Base-by-base conservation (phyloP, 1,139 yeast species). In the Debaryomyces sp. region DNA sequence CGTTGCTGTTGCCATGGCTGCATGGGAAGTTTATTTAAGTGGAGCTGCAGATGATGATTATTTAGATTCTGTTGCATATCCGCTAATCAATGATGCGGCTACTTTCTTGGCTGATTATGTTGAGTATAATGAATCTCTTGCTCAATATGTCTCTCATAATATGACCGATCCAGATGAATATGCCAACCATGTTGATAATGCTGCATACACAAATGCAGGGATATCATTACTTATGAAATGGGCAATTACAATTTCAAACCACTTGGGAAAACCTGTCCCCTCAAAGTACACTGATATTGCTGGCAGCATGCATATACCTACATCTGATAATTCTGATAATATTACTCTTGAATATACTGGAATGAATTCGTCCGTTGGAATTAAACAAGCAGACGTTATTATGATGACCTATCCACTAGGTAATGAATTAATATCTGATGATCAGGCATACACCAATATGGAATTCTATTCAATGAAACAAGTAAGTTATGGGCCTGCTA, bases 111-210 rank as follows among this genome's bases (percentile, higher is more conserved):
- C 85, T 0, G 78, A 77, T 21, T 85, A 80, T 57, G 84, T 84
- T 26, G 62, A 71, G 27, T 84, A 67, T 62, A 81, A 87, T 57
- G 72, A 68, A 2, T 71, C 84, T 0, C 58, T 80, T 15, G 70
- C 69, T 10, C 66, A 71, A 49, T 88, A 80, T 60, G 80, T 80
- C 49, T 85, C 92, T 0, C 70, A 64, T 45, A 89, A 89, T 58
- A 68, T 89, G 63, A 89, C 96, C 1, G 96, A 89, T 62, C 96
- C 96, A 0, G 96, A 89, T 64, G 96, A 89, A 61, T 89, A 79
- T 62, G 96, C 96, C 1, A 87, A 89, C 58, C 86, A 84, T 63
- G 77, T 87, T 36, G 80, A 88, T 58, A 88, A 89, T 60, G 96
- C 91, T 12, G 96, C 96, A 0, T 89, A 82, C 58, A 89, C 96